Evolutionary conservation across 345 rosid species (phyloP), one percentile per base, ranked within the genome.

Genomic region (Acer yangbiense): DNA sequence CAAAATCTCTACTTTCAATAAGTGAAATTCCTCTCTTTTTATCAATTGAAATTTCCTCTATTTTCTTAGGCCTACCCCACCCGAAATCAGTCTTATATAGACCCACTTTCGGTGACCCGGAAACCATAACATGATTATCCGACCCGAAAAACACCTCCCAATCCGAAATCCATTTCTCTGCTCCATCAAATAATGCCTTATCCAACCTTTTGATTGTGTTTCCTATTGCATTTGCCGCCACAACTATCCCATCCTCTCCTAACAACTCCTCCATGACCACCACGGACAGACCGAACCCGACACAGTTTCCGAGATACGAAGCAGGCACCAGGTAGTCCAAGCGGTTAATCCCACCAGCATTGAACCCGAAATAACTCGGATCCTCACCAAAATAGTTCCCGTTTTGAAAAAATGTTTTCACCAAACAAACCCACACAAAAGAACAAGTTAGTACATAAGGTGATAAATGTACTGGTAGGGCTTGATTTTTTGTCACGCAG

Each of bases 41-140:
- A n/a, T 84, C 89, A 17, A 79, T 83, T 14, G 87, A 81, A 16
- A 78, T 46, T 65, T 84, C 86, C 73, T 87, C 90, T 21, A 81
- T 82, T 79, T 83, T 87, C 73, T 25, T 57, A 0, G 90, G 87
- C 74, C 79, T 77, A 1, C 90, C 88, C 89, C 88, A 86, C 57
- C 92, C 90, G 25, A 87, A 89, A 74, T 87, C 84, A 12, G 80
- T 77, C 11, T 58, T 77, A 9, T 86, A 86, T 6, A 86, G 73
- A 9, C 55, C 78, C 76, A 87, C 46, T 23, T 84, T 89, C 0
- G 92, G 92, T 12, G 86, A 87, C 16, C 92, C 92, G 0, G 77
- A 48, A 10, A 80, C 71, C 21, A 71, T 12, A 6, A 82, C 57
- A 11, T 80, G 75, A 18, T 46, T 25, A 32, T 60, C 80, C 72